These are phyloP conservation scores for Torulaspora globosa DNA, from an alignment of 1,139 yeast genomes.

Conservation along the genomic window DNA sequence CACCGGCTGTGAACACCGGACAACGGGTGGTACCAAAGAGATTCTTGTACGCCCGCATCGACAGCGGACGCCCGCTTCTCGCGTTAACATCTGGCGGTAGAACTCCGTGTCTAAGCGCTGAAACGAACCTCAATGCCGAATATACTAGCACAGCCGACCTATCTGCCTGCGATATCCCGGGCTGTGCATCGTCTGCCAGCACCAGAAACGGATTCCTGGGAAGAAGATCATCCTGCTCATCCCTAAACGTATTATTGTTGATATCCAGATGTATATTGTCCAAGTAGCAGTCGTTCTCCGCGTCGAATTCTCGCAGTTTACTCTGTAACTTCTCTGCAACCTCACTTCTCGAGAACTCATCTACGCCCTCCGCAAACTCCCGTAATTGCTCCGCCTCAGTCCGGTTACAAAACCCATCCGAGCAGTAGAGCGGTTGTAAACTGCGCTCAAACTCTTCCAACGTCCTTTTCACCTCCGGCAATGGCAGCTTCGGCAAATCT, in stretches of 20 bases:
- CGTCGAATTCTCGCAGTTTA: slow-evolving; percentile 47
- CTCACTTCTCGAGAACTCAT: slow-evolving; percentile 43
- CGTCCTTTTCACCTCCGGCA: slow-evolving; percentile 27
- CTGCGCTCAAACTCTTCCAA: slow-evolving; percentile 28
- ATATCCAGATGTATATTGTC: slow-evolving; percentile 51
- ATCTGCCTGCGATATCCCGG: slow-evolving; percentile 59
- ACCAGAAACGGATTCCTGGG: slow-evolving; percentile 75
- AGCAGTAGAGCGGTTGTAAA: slow-evolving; percentile 33
- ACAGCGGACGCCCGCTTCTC: slow-evolving; percentile 45
- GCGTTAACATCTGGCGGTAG: slow-evolving; percentile 58
- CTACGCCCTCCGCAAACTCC: slow-evolving; percentile 32
- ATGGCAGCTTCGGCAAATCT: slow-evolving; percentile 29
- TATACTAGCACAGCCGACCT: slow-evolving; percentile 63
- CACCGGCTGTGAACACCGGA: slow-evolving; percentile 43
- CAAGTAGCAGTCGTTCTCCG: slow-evolving; percentile 51
- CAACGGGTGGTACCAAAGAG: slow-evolving; percentile 65
- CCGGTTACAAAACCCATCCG: slow-evolving; percentile 34
- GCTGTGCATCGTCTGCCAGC: slow-evolving; percentile 68
- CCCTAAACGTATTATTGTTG: slow-evolving; percentile 52
- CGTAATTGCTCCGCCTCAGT: slow-evolving; percentile 28
- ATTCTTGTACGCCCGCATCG: slow-evolving; percentile 64
- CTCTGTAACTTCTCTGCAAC: slow-evolving; percentile 48
- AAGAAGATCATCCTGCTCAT: slow-evolving; percentile 65
- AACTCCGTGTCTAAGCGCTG: slow-evolving; percentile 51
- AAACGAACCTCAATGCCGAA: slow-evolving; percentile 61